A percentile compares a stretch with the other conserved stretches of the same genome.
Evolutionary conservation across 495 filamentous ascomycete genomes (phyloP).

Genomic region (Neurospora discreta): DNA sequence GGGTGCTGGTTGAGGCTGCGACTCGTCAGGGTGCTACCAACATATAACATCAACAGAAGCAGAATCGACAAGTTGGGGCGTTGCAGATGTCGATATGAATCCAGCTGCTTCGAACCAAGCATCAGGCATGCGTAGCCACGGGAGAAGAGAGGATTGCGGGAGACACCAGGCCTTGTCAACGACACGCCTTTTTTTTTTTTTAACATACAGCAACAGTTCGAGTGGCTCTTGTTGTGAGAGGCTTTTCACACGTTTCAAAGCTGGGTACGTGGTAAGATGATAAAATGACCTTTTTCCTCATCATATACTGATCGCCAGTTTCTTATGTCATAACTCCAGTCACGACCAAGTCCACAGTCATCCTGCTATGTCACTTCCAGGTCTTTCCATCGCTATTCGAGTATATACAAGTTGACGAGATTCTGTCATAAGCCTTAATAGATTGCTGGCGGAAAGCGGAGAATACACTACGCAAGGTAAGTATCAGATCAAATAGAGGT

Average conservation of each 20-base stretch:
- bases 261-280: background rate
- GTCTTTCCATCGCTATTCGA: background rate
- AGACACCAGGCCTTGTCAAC: background rate
- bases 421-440: background rate
- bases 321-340: background rate
- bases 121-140: background rate
- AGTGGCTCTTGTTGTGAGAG: background rate
- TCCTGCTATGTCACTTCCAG: background rate
- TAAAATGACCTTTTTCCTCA: background rate
- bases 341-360: background rate
- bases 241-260: background rate
- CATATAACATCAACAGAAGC: background rate
- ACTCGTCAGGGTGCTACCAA: background rate
- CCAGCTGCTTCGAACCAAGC: background rate
- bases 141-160: background rate
- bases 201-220: background rate
- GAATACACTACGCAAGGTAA: too few relatives aligned
- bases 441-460: too few relatives aligned
- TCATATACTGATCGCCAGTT: background rate
- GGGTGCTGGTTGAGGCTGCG: background rate
- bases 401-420: background rate
- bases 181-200: background rate
- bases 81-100: background rate
- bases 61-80: background rate
- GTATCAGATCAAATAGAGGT: too few relatives aligned